Evolutionary conservation across 345 rosid genomes (phyloP), one percentile per base, ranked within the genome.

Genomic region (Stellera chamaejasme): DNA sequence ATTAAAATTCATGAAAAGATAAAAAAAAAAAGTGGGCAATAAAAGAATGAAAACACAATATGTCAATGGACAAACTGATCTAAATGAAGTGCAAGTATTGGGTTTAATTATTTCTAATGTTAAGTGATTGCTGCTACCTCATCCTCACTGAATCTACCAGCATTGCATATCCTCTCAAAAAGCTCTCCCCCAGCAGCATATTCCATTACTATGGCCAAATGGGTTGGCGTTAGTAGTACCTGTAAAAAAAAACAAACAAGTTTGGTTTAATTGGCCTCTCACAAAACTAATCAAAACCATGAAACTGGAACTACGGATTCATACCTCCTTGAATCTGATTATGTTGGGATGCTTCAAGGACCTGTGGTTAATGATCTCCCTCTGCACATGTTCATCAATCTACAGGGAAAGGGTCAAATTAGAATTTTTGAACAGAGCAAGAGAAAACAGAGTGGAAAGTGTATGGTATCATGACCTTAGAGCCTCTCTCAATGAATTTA

Each of bases 281-380:
- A 54, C 41, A 16, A 19, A 13, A 54, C 15, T 13, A 27, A 6
- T 41, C 27, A 32, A 32, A 32, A 19, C 23, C 23, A 19, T 1
- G 23, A 19, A 19, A 19, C 23, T 19, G 1, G 1, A 19, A 19
- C 23, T 19, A 19, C 1, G 23, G 23, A 19, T 0, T 19, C 23
- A 26, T 75, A 77, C 97, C 88, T 85, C 96, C 70, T 81, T 88
- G 62, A 91, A 91, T 56, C 90, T 75, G 60, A 85, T 79, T 50
- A 91, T 91, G 62, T 91, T 88, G 5, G 92, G 92, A 66, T 91
- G 98, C 66, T 86, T 85, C 55, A 88, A 77, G 62, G 92, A 78
- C 64, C 98, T 83, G 68, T 88, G 98, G 69, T 88, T 91, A 69
- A 88, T 91, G 60, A 91, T 91, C 82, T 91, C 98, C 68, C 98